Percentiles rank a stretch among this genome's conserved stretches.
Evolutionary conservation across 176 grass and related monocot species (phyloP).

Genomic region (Phoenix roebelenii): DNA sequence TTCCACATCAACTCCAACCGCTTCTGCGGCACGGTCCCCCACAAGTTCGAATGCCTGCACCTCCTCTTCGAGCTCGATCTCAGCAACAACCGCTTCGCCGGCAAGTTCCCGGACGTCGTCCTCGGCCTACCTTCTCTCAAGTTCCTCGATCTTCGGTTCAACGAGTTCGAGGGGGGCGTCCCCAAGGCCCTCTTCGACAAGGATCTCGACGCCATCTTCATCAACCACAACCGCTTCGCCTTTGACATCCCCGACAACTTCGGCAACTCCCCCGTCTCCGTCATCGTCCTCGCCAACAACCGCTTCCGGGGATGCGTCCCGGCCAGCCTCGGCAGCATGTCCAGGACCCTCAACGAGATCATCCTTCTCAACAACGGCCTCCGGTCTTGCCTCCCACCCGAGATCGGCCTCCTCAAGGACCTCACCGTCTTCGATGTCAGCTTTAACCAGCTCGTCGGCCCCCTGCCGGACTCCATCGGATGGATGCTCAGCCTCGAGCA

Average conservation of each 20-base stretch:
- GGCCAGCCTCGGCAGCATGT: conserved; percentile 91
- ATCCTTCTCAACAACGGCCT: conserved; percentile 77
- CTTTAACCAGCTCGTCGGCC: conserved; percentile 57
- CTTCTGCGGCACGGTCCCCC: conserved; percentile 69
- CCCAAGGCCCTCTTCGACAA: conserved; percentile 53
- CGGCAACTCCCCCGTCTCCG: conserved; percentile 89
- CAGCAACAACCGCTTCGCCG: conserved; percentile 95
- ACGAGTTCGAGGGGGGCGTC: conserved; percentile 82
- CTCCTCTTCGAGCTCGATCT: conserved; percentile 81
- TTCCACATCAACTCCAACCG: conserved; percentile 91
- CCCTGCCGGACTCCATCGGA: conserved; percentile 53
- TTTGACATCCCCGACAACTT: conserved; percentile 73
- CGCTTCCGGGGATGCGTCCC: conserved; percentile 64
- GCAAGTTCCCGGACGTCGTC: conserved; percentile 57
- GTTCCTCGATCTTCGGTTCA: conserved; percentile 87
- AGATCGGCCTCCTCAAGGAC: conserved; percentile 52
- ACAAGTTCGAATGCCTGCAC: conserved; percentile 38
- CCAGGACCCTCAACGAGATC: conserved; percentile 83
- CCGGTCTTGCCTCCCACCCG: conserved; percentile 61
- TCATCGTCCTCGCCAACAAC: conserved; percentile 89
- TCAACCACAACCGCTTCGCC: conserved; percentile 84
- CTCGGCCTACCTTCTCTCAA: conserved; percentile 48
- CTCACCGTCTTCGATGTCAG: conserved; percentile 87
- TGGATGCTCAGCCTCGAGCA: conserved; percentile 66
- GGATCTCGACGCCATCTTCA: conserved; percentile 90